Base-by-base conservation (phyloP, 306 rosid genomes). In the Macrotyloma uniflorum region DNA sequence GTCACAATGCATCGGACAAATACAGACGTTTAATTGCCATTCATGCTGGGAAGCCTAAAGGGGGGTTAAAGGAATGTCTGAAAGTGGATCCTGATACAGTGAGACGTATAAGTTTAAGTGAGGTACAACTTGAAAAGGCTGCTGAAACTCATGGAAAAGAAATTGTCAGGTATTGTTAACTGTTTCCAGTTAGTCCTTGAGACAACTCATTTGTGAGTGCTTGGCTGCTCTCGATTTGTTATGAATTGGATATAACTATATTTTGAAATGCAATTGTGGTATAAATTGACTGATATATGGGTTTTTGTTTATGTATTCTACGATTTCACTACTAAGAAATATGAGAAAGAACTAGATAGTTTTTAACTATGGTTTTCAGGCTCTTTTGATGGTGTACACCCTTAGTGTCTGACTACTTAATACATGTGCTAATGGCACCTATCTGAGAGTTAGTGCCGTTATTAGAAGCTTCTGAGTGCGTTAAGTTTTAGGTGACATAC, bases 11-110 rank as follows among this genome's bases (percentile, higher is more conserved):
- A 47, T 87, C 98, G 28, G 87, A 89, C 36, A 92, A 91, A 67
- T 96, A 96, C 57, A 90, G 79, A 76, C 86, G 83, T 71, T 84
- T 96, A 73, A 96, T 96, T 71, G 97, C 99, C 82, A 89, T 96
- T 91, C 98, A 96, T 88, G 96, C 99, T 61, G 97, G 99, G 69
- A 93, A 93, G 85, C 99, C 99, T 45, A 93, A 96, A 88, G 99
- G 99, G 80, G 98, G 99, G 68, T 36, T 96, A 84, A 82, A 43
- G 10, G 94, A 90, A 71, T 82, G 94, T 67, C 96, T 96, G 74
- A 87, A 80, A 85, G 93, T 91, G 83, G 98, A 93, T 84, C 94
- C 97, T 58, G 80, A 90, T 78, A 91, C 87, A 80, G 99, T 93
- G 51, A 85, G 96, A 42, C 98, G 99, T 64, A 83, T 96, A 63